These are phyloP conservation scores for Smallanthus sonchifolius DNA, from an alignment of 129 eudicot genomes.

Conservation along the genomic window DNA sequence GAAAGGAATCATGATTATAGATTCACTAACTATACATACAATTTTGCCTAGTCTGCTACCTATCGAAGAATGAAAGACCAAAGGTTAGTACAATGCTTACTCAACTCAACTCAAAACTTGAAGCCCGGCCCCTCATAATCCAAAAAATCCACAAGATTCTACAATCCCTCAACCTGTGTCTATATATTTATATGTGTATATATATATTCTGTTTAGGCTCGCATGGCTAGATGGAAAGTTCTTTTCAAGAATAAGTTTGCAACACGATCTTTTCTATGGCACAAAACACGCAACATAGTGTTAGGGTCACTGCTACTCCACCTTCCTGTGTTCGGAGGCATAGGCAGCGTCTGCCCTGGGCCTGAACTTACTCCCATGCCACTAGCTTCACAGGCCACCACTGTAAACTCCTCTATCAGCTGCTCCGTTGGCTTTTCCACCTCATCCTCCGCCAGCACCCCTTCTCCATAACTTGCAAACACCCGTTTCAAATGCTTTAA, in stretches of 20 bases:
- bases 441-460: slow-evolving; percentile 36
- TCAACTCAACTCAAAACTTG: too few relatives aligned
- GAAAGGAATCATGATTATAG: too few relatives aligned
- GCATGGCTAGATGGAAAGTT: slow-evolving; percentile 76
- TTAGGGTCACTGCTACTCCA: slow-evolving; percentile 87
- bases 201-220: slow-evolving; percentile 26
- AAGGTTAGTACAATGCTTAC: not conserved
- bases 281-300: slow-evolving; percentile 76
- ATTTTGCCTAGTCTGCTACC: too few relatives aligned
- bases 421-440: slow-evolving; percentile 71
- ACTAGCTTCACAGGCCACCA: slow-evolving; percentile 52
- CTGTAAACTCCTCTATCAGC: slow-evolving; percentile 68
- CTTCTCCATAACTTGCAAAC: slow-evolving; percentile 29
- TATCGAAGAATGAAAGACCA: not conserved
- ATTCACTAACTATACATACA: too few relatives aligned
- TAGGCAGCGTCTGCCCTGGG: slow-evolving; percentile 55
- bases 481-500: slow-evolving; percentile 49
- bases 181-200: too few relatives aligned
- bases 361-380: not conserved
- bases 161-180: too few relatives aligned
- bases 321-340: slow-evolving; percentile 91
- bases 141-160: too few relatives aligned
- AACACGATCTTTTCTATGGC: slow-evolving; percentile 65
- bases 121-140: too few relatives aligned
- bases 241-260: slow-evolving; percentile 71